Conservation (phyloP, 805 yeast genomes). For the Komagataella kurtzmanii region DNA sequence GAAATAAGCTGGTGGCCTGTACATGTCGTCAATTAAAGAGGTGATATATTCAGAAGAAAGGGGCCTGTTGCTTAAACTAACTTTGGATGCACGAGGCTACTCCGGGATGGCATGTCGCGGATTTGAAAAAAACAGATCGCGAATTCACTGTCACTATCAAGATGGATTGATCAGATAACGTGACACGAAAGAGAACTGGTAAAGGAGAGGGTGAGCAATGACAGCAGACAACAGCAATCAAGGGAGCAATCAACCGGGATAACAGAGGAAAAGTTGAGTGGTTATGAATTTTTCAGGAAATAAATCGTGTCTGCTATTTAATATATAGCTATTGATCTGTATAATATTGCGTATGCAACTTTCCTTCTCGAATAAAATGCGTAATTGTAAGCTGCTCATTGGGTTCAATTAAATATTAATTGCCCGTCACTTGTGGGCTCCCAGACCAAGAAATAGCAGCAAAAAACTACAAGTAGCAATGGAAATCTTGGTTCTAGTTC, state of each 20-base stretch:
- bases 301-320: too few species aligned
- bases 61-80: neutral
- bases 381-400: too few species aligned
- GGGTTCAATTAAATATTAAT: too few species aligned
- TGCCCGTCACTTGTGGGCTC: too few species aligned
- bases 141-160: neutral
- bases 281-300: neutral
- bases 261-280: neutral
- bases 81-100: neutral
- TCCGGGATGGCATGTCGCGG: neutral
- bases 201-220: neutral
- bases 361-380: too few species aligned
- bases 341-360: too few species aligned
- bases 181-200: neutral
- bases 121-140: neutral
- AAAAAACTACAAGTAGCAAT: too few species aligned
- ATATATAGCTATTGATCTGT: too few species aligned
- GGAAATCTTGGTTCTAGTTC: too few species aligned
- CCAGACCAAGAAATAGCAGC: too few species aligned
- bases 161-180: neutral
- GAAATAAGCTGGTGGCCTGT: neutral
- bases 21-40: neutral
- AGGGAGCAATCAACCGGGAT: neutral
- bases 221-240: neutral
- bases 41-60: neutral